Base-by-base conservation (phyloP, 1,139 yeast genomes). In the Zygosaccharomyces pseudobailii region DNA sequence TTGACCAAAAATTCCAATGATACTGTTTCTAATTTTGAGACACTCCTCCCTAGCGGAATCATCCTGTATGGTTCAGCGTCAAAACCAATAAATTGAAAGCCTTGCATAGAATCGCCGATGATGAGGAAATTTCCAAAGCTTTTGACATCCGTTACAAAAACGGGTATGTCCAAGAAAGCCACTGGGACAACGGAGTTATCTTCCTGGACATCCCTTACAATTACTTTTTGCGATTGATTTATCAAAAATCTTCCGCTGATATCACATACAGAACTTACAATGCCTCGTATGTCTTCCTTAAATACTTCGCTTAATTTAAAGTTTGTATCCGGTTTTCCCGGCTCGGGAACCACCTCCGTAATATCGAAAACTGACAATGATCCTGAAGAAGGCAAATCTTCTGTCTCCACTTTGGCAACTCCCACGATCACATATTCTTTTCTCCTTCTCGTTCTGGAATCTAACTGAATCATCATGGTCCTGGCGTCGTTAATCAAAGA, bases 1-100 rank as follows among this genome's bases (percentile, higher is more conserved):
- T 80, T 78, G 17, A 83, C 79, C 28, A 88, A 69, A 62, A 87
- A 87, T 53, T 89, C 97, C 2, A 85, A 77, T 17, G 74, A 59
- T 27, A 71, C 61, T 0, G 86, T 85, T 57, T 82, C 85, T 36
- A 85, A 69, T 17, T 75, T 67, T 28, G 79, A 76, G 34, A 79
- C 73, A 63, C 90, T 96, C 59, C 85, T 86, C 6, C 96, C 92
- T 46, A 94, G 69, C 54, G 78, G 68, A 23, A 87, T 74, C 84
- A 92, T 82, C 54, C 97, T 72, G 66, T 87, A 90, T 1, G 98
- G 99, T 59, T 92, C 97, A 3, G 95, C 92, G 62, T 90, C 96
- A 67, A 89, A 90, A 1, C 97, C 97, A 23, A 83, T 84, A 48
- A 94, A 73, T 75, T 92, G 82, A 6, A 88, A 73, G 55, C 95